Conservation (phyloP, 192 early-diverging fungal genomes). For the Dissophora globulifera region DNA sequence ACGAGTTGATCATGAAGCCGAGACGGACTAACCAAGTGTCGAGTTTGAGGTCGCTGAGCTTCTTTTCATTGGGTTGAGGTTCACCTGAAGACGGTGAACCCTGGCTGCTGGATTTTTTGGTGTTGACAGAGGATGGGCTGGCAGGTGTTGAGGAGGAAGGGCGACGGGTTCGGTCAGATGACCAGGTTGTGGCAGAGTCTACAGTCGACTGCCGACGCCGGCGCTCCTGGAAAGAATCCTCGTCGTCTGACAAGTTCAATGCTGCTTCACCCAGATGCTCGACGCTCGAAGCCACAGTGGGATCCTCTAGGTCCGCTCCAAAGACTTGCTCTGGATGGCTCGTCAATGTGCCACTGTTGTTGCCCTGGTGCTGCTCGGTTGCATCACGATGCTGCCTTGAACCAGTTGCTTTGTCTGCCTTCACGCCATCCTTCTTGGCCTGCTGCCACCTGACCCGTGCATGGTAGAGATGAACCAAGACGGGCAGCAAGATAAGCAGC, state of each 20-base stretch:
- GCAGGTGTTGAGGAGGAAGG: constrained; percentile 5
- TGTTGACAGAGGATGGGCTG: not conserved
- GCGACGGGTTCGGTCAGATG: constrained; percentile 7
- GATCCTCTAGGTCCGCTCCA: constrained; percentile 10
- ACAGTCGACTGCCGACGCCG: constrained; percentile 27
- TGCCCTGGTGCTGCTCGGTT: not conserved
- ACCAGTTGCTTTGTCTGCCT: not conserved
- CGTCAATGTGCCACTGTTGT: not conserved
- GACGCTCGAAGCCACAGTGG: constrained; percentile 20
- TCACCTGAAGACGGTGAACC: not conserved
- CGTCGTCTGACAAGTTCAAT: constrained; percentile 32
- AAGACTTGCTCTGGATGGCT: constrained; percentile 7
- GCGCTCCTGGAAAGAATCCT: constrained; percentile 17
- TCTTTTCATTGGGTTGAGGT: constrained; percentile 3
- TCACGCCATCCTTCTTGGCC: constrained; percentile 6
- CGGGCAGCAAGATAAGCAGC: constrained; percentile 48
- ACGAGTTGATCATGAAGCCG: constrained; percentile 41
- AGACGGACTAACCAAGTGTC: constrained; percentile 60
- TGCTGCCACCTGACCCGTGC: not conserved
- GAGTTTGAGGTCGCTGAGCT: constrained; percentile 18
- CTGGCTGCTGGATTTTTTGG: no score
- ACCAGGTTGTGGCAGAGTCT: constrained; percentile 8
- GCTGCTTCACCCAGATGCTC: constrained; percentile 41
- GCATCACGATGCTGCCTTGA: not conserved
- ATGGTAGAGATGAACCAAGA: constrained; percentile 40